A percentile compares a stretch with the other conserved stretches of the same genome.
Evolutionary conservation across 176 grass and related monocot species (phyloP).

Genomic region (bread wheat (Triticum aestivum)): IWGSC_CS_RefSeq_v2.1 NC_057809.1:50386009-50386508

Average conservation of each 20-base stretch:
- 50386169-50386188: not conserved
- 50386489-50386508: not conserved
- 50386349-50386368: not conserved
- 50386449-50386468: too few relatives aligned
- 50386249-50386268: not conserved
- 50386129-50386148: not conserved
- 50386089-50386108: not conserved
- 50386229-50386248: not conserved
- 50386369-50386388: not conserved
- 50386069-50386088: not conserved
- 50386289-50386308: not conserved
- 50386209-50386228: not conserved
- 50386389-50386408: not conserved
- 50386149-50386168: not conserved
- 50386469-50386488: not conserved
- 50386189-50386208: not conserved
- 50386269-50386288: not conserved
- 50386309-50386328: not conserved
- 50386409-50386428: too few relatives aligned
- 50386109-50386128: not conserved
- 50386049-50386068: not conserved
- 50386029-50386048: not conserved
- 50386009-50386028: not conserved
- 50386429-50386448: too few relatives aligned
- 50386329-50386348: not conserved